Evolutionary conservation across 352 stramenopile species (phyloP).

Genomic region (Pythium brassicae): DNA sequence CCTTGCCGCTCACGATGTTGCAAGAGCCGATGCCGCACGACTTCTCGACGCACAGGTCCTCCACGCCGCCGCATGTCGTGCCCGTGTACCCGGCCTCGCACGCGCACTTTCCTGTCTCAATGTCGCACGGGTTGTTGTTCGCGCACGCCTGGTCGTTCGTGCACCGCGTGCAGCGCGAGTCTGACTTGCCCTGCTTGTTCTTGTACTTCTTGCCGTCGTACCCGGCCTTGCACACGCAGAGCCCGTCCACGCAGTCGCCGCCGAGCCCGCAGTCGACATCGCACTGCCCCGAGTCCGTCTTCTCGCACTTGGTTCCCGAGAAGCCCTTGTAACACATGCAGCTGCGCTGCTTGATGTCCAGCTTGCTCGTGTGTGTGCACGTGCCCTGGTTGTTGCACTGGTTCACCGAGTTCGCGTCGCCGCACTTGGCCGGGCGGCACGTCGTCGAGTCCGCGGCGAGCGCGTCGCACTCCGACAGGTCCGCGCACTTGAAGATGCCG

Average conservation of each 20-base stretch:
- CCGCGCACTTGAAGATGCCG: slow-evolving; percentile 48
- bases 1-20: slow-evolving; percentile 18
- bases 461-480: slow-evolving; percentile 37
- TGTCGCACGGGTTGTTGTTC: slow-evolving; percentile 26
- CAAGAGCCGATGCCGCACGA: slow-evolving; percentile 25
- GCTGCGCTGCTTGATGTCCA: slow-evolving; percentile 40
- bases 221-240: slow-evolving; percentile 39
- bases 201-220: slow-evolving; percentile 43
- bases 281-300: slow-evolving; percentile 34
- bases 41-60: slow-evolving; percentile 29
- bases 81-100: slow-evolving; percentile 37
- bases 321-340: slow-evolving; percentile 56
- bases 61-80: slow-evolving; percentile 37
- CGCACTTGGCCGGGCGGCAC: slow-evolving; percentile 30
- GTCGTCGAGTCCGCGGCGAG: slow-evolving; percentile 29
- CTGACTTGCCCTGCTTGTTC: slow-evolving; percentile 37
- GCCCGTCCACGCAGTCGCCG: slow-evolving; percentile 36
- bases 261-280: slow-evolving; percentile 50
- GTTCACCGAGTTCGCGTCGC: slow-evolving; percentile 16
- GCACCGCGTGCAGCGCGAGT: slow-evolving; percentile 31
- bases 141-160: slow-evolving; percentile 28
- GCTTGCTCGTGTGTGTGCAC: slow-evolving; percentile 61
- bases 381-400: slow-evolving; percentile 68
- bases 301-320: slow-evolving; percentile 37
- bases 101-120: slow-evolving; percentile 28